phyloP scores from a whole-genome alignment of 345 rosid genomes.

The Acer saccharum region DNA sequence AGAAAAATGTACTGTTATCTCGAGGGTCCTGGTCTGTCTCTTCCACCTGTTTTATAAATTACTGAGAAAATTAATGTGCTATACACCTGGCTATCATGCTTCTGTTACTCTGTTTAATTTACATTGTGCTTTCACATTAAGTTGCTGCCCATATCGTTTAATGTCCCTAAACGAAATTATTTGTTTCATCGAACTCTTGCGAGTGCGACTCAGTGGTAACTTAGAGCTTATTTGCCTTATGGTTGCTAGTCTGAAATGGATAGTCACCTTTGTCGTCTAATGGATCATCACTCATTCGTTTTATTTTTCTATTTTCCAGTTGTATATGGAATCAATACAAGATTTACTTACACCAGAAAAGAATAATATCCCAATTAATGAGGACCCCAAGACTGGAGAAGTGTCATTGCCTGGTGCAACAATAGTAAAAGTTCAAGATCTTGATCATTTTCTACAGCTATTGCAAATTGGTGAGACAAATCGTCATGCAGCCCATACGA shows the following conservation, averaged over 20 bases:
- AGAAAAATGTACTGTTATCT: not conserved
- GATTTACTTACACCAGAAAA: slow-evolving; percentile 91
- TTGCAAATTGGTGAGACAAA: slow-evolving; percentile 86
- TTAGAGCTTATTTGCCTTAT: not conserved
- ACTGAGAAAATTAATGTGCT: not conserved
- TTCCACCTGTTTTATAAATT: not conserved
- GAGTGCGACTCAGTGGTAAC: not conserved
- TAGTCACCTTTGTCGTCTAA: not conserved
- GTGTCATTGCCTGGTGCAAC: slow-evolving; percentile 79
- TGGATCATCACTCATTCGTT: slow-evolving; percentile 1
- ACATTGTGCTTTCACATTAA: not conserved
- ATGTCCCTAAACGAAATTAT: not conserved
- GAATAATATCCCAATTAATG: slow-evolving; percentile 65
- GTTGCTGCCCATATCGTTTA: not conserved
- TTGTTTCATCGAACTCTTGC: slow-evolving; percentile 7
- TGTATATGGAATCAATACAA: slow-evolving; percentile 92
- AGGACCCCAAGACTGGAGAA: slow-evolving; percentile 84
- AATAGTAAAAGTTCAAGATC: slow-evolving; percentile 55
- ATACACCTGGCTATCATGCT: not conserved
- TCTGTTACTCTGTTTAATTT: not conserved
- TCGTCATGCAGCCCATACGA: slow-evolving; percentile 89
- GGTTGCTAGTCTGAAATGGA: slow-evolving; percentile 3
- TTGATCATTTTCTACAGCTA: slow-evolving; percentile 70
- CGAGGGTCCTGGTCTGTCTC: not conserved
- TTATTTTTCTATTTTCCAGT: slow-evolving; percentile 42